Evolutionary conservation across 176 grass and related monocot species (phyloP), one percentile per base, ranked within the genome.

Genomic region (Themeda triandra): DNA sequence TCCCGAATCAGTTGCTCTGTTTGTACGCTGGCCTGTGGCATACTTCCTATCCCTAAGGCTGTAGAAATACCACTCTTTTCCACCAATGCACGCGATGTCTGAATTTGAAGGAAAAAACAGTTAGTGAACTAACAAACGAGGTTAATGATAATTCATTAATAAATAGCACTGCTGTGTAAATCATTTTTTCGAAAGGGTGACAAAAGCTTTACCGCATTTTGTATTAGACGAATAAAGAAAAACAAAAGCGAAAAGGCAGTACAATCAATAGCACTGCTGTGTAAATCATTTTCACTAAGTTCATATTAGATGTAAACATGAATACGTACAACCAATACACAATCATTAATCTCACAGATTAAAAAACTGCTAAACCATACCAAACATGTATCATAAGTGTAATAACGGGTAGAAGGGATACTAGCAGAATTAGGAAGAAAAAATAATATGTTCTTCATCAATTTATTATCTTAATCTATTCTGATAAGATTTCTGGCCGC

Each of bases 51-150:
- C 95, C 29, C 82, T 90, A 17, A 93, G 87, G 69, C 85, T 95
- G 68, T 91, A 95, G 77, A 98, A 95, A 69, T 95, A 98, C 95
- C 95, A 98, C 73, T 98, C 95, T 66, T 93, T 98, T 4, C 92
- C 87, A 10, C 91, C 95, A 56, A 98, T 74, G n/a, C 92, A 95
- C 71, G 95, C 95, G 53, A 88, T 84, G 49, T 84, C 95, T 98
- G 87, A 31, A 88, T 39, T 39, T 25, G 8, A 28, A 42, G 31
- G 13, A 40, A 17, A 56, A 17, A 40, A 18, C 4, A 5, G 42
- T 13, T 37, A 68, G 1, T 58, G 73, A 14, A 60, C 13, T 17
- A 29, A 32, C 13, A 80, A 60, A 58, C 13, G 68, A 30, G 12
- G 29, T 29, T 48, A 71, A 6, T 56, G 14, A 19, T 54, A 70